Conservation (phyloP, 2,329 filamentous ascomycete species). For the Colletotrichum lini region DNA sequence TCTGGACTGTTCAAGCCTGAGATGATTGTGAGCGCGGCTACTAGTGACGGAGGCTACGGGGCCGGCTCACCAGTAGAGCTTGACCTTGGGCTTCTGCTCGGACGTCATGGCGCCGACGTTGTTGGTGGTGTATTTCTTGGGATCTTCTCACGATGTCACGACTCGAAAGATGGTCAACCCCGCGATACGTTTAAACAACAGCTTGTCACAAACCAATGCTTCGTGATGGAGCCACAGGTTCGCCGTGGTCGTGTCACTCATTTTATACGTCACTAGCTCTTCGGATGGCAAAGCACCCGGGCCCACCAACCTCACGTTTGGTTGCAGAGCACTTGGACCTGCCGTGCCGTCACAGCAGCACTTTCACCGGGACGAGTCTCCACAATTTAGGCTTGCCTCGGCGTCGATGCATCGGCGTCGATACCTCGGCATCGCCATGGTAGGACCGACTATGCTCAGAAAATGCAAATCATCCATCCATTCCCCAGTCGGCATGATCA, state of each 20-base stretch:
- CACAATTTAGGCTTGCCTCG: constrained; percentile 39
- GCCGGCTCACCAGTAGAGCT: constrained; percentile 71
- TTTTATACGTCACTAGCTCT: constrained; percentile 38
- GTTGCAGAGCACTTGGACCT: constrained; percentile 29
- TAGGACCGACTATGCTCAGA: not conserved
- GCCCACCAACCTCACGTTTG: constrained; percentile 31
- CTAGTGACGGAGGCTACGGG: too few relatives aligned
- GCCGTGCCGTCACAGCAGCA: constrained; percentile 14
- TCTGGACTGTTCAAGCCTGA: constrained; percentile 88
- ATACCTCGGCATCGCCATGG: too few relatives aligned
- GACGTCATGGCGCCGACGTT: constrained; percentile 14
- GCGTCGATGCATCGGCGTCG: constrained; percentile 16
- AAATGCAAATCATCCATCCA: not conserved
- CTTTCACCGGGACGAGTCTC: constrained; percentile 2
- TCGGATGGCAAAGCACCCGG: constrained; percentile 35
- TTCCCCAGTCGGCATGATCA: too few relatives aligned
- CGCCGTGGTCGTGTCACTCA: constrained; percentile 20
- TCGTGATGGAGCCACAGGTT: not conserved
- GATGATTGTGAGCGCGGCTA: constrained; percentile 2
- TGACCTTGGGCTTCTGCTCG: constrained; percentile 65
- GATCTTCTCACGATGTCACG: not conserved
- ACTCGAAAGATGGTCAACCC: not conserved
- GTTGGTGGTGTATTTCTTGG: not conserved
- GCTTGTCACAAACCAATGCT: not conserved
- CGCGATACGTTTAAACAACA: not conserved